Percentiles rank a stretch among this genome's conserved stretches.
phyloP scores from a whole-genome alignment of 2,329 filamentous ascomycete species.

The Aspergillus pseudoviridinutans region DNA sequence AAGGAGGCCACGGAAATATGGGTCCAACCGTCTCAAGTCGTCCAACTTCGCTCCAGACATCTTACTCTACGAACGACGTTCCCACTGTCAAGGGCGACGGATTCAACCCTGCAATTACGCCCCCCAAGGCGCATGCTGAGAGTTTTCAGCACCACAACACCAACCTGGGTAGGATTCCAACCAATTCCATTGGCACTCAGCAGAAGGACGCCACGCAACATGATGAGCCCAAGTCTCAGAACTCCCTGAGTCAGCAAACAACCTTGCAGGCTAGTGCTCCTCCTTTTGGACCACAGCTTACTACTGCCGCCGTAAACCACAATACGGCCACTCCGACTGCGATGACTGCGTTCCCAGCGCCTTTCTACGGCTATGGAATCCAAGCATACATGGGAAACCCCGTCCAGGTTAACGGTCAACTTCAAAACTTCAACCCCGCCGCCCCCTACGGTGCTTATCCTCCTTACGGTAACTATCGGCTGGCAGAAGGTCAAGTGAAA shows the following conservation, averaged over 20 bases:
- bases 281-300: slow-evolving; percentile 67
- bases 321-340: slow-evolving; percentile 27
- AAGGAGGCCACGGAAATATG: slow-evolving; percentile 22
- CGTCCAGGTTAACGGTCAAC: slow-evolving; percentile 33
- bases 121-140: slow-evolving; percentile 58
- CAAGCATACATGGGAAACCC: slow-evolving; percentile 54
- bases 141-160: slow-evolving; percentile 70
- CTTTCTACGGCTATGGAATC: slow-evolving; percentile 49
- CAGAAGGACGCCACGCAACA: slow-evolving; percentile 36
- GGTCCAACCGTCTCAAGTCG: slow-evolving; percentile 34
- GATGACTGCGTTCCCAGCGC: slow-evolving; percentile 32
- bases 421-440: slow-evolving; percentile 49
- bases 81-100: slow-evolving; percentile 74
- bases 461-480: slow-evolving; percentile 52
- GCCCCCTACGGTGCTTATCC: slow-evolving; percentile 51
- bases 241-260: slow-evolving; percentile 62
- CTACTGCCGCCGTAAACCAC: slow-evolving; percentile 29
- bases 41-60: slow-evolving; percentile 62
- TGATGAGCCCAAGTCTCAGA: slow-evolving; percentile 44
- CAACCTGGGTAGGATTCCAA: slow-evolving; percentile 74
- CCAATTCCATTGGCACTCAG: slow-evolving; percentile 62
- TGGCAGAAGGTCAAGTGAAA: slow-evolving; percentile 70
- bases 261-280: slow-evolving; percentile 75
- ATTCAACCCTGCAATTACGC: slow-evolving; percentile 40
- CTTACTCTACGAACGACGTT: slow-evolving; percentile 85